phyloP scores from a whole-genome alignment of 2,329 filamentous ascomycete species.

The Epichloe amarillans region DNA sequence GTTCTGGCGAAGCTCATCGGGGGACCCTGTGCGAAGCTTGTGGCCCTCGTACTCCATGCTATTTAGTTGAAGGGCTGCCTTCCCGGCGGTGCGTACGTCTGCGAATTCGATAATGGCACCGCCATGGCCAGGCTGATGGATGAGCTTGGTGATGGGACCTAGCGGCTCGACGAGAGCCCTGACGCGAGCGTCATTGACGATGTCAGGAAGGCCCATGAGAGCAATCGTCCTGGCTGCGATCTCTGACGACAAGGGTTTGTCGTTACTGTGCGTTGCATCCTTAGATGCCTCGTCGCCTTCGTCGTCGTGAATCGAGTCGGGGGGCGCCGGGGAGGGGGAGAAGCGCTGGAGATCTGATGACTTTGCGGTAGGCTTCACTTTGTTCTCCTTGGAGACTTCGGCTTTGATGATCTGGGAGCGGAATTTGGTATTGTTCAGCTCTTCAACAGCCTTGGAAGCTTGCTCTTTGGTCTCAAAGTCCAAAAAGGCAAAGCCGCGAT shows the following conservation, averaged over 20 bases:
- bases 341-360: slow-evolving; percentile 20
- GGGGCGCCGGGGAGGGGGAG: slow-evolving; percentile 19
- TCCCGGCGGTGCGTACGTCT: slow-evolving; percentile 57
- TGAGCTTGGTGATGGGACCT: slow-evolving; percentile 60
- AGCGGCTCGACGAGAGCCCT: slow-evolving; percentile 56
- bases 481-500: slow-evolving; percentile 69
- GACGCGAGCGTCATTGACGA: slow-evolving; percentile 77
- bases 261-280: slow-evolving; percentile 11
- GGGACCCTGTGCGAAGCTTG: slow-evolving; percentile 39
- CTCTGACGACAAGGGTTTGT: slow-evolving; percentile 30
- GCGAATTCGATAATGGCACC: slow-evolving; percentile 78
- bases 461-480: slow-evolving; percentile 60
- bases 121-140: slow-evolving; percentile 67
- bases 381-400: slow-evolving; percentile 41
- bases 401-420: slow-evolving; percentile 56
- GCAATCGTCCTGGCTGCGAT: slow-evolving; percentile 59
- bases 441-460: slow-evolving; percentile 49
- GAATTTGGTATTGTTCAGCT: slow-evolving; percentile 59
- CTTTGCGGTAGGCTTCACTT: slow-evolving; percentile 42
- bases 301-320: slow-evolving; percentile 19
- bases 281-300: slow-evolving; percentile 28
- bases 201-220: slow-evolving; percentile 79
- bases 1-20: slow-evolving; percentile 40
- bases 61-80: slow-evolving; percentile 48
- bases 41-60: slow-evolving; percentile 40